phyloP scores from a whole-genome alignment of 768 basidiomycete genomes.

The Lentinula sp. region DNA sequence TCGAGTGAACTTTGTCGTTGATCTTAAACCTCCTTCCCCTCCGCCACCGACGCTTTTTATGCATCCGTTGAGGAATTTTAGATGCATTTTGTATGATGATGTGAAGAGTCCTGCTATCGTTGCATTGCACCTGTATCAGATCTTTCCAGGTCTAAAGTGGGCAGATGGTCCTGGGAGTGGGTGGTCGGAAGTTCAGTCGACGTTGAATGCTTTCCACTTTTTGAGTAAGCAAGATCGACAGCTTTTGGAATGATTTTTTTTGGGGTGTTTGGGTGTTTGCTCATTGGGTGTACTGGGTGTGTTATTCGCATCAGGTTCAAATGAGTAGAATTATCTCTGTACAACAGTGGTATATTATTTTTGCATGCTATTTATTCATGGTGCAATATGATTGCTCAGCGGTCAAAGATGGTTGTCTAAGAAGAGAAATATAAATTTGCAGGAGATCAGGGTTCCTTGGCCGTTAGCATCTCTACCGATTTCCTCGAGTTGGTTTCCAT shows the following conservation, averaged over 20 bases:
- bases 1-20: background rate
- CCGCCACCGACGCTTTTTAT: background rate
- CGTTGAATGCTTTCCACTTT: background rate
- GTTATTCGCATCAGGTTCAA: background rate
- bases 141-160: background rate
- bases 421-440: too few species aligned
- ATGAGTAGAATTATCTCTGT: too few species aligned
- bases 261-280: background rate
- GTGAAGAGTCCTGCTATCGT: background rate
- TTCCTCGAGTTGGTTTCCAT: background rate
- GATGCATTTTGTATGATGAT: slow-evolving; percentile 1
- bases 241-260: background rate
- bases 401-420: too few species aligned
- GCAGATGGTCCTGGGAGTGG: background rate
- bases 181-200: background rate
- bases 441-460: too few species aligned
- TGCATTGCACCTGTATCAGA: background rate
- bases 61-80: background rate
- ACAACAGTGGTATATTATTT: too few species aligned
- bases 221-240: background rate
- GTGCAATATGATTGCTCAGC: too few species aligned
- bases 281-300: background rate
- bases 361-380: too few species aligned
- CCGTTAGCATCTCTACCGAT: background rate
- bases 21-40: background rate